Evolutionary conservation across 164 flowering plant genomes (phyloP), one percentile per base, ranked within the genome.

Genomic region (Umbellularia californica): DNA sequence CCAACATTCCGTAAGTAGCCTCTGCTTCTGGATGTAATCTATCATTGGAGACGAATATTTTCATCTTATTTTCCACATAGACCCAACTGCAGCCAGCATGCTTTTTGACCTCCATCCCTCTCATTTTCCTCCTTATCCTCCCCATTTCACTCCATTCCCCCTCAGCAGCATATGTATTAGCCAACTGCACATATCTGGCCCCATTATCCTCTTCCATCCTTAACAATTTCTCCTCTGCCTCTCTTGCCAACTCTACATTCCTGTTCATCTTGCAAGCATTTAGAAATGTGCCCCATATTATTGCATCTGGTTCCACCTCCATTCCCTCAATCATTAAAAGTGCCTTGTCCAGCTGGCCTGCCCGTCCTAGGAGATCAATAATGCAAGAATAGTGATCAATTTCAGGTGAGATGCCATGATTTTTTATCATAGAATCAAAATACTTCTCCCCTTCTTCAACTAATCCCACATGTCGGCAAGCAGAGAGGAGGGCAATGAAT

Each of bases 1-100:
- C 79, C 30, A 92, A 75, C 69, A 76, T 70, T 68, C 85, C 74
- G 78, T 86, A 88, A 68, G 91, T 82, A 75, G 78, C 89, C 69
- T 89, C 88, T 30, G 82, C 73, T 73, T 85, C 79, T 20, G 82
- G 41, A 70, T 88, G 90, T 68, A 83, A 84, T 69, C 52, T 81
- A 79, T 86, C 88, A 72, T 89, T 86, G 19, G 97, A 89, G 14
- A 81, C 91, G 77, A 94, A 90, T 50, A 69, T 70, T 75, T 84
- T 84, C 51, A 85, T 82, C 70, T 73, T 82, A 73, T 83, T 80
- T 12, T 85, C 89, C 65, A 87, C 77, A 74, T 81, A 82, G 11
- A 89, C 72, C 98, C 97, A 92, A 80, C 97, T 92, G 80, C 94
- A 92, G 27, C 98, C 98, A 67, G 90, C 87, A 70, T 79, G 41